These are phyloP conservation scores for Flaveria ramosissima DNA, from an alignment of 129 eudicot species.

Conservation along the genomic window DNA sequence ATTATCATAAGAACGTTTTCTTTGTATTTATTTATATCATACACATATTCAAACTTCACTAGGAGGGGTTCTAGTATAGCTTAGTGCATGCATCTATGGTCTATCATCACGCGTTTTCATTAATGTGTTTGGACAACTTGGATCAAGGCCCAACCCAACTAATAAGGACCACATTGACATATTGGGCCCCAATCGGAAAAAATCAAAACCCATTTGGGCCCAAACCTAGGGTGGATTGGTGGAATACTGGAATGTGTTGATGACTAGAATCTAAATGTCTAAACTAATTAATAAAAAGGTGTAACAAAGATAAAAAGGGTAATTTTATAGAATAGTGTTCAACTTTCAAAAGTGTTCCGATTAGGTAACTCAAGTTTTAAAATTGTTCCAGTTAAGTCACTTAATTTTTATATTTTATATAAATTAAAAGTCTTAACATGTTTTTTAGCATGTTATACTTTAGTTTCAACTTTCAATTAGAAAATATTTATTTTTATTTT, in stretches of 20 bases:
- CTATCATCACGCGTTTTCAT: neutral
- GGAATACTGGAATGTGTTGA: neutral
- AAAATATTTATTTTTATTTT: too few relatives aligned
- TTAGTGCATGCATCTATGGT: neutral
- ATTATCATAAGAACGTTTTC: neutral
- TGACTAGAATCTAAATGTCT: neutral
- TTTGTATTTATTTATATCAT: neutral
- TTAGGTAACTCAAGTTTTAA: too few relatives aligned
- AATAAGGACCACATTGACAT: slow-evolving; percentile 1
- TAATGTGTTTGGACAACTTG: slow-evolving; percentile 4
- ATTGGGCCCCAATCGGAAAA: neutral
- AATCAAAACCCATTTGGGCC: slow-evolving; percentile 6
- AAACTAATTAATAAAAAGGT: neutral
- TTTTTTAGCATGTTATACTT: too few relatives aligned
- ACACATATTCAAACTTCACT: neutral
- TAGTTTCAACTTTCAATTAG: too few relatives aligned
- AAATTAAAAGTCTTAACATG: too few relatives aligned
- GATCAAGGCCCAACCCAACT: slow-evolving; percentile 2
- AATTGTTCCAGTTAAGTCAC: too few relatives aligned
- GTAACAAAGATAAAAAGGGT: neutral
- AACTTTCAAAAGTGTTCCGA: too few relatives aligned
- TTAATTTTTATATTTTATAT: too few relatives aligned
- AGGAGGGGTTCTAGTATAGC: neutral
- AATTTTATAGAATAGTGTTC: too few relatives aligned
- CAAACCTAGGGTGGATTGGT: neutral